Evolutionary conservation across 2,329 filamentous ascomycete species (phyloP), one percentile per base, ranked within the genome.

Genomic region (Phyllosticta ampelicida): DNA sequence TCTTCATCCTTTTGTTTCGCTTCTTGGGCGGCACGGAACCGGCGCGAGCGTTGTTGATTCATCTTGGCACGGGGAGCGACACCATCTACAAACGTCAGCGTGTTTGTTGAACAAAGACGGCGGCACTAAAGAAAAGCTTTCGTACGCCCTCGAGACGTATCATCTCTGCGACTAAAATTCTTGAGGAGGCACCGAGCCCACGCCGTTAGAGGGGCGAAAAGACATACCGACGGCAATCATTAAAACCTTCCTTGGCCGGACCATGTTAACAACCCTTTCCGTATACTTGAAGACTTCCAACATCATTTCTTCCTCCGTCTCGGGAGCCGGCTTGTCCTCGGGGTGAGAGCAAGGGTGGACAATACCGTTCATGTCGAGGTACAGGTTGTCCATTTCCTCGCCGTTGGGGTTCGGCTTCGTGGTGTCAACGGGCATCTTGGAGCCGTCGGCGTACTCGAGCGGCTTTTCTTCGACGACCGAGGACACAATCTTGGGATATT

Each of bases 241-340:
- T 58, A 99, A 81, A 53, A 99, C 77, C 75, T 96, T 97, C 65
- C 94, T 85, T 9, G 94, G 94, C 61, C 94, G 88, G 63, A 96
- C 92, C 92, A 99, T 99, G 72, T 96, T 96, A 64, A 99, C 89
- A 21, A 99, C 91, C 61, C 94, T 87, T 70, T 99, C 91, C n/a
- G 94, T 99, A 74, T 99, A 99, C 70, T 87, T 89, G 79, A 99
- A 99, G 61, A 99, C 86, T 69, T 95, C 95, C 66, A 96, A 72
- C 94, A 99, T 99, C 94, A 99, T 99, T 75, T 97, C 94, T 71
- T 95, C 90, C 76, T 99, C 94, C 61, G 94, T 92, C 68, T 86
- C 87, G 10, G 94, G 94, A 3, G 94, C 84, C 1, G 94, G 90
- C 62, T 85, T 84, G 68, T 97, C 92, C 72, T 99, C 94, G 0